Conservation (phyloP, 2,329 filamentous ascomycete species). For the Zasmidium citrigriseum region DNA sequence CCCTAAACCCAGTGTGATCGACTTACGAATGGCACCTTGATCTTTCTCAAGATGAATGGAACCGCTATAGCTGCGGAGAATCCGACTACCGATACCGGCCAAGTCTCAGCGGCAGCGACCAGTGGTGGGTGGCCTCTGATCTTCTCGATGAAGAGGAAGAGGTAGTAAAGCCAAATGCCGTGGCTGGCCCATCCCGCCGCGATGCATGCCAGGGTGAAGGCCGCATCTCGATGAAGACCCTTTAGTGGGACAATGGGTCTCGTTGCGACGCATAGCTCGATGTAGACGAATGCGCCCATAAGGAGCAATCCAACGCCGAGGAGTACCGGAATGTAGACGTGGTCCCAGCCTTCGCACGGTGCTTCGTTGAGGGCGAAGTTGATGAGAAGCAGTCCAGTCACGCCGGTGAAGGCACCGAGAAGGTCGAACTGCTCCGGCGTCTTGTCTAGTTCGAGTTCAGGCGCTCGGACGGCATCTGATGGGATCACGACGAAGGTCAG, state of each 20-base stretch:
- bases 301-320: constrained; percentile 28
- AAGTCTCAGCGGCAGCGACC: constrained; percentile 24
- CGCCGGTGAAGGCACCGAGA: constrained; percentile 28
- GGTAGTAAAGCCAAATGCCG: constrained; percentile 31
- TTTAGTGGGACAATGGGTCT: constrained; percentile 26
- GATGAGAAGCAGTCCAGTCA: constrained; percentile 32
- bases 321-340: constrained; percentile 26
- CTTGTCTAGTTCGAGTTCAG: neutral
- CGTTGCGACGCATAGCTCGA: constrained; percentile 24
- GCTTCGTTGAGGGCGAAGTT: constrained; percentile 35
- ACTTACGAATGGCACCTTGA: constrained; percentile 21
- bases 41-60: constrained; percentile 21
- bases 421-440: constrained; percentile 24
- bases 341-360: constrained; percentile 29
- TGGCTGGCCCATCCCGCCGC: constrained; percentile 30
- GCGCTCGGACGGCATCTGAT: constrained; percentile 9
- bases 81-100: constrained; percentile 46
- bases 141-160: constrained; percentile 4
- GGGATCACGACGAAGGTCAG: constrained; percentile 29
- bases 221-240: constrained; percentile 25
- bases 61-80: constrained; percentile 45
- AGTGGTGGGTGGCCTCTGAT: constrained; percentile 1
- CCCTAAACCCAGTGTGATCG: neutral
- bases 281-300: constrained; percentile 26
- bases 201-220: constrained; percentile 28